Evolutionary conservation across 2,329 filamentous ascomycete genomes (phyloP), one percentile per base, ranked within the genome.

Genomic region (Exophiala oligosperma): DNA sequence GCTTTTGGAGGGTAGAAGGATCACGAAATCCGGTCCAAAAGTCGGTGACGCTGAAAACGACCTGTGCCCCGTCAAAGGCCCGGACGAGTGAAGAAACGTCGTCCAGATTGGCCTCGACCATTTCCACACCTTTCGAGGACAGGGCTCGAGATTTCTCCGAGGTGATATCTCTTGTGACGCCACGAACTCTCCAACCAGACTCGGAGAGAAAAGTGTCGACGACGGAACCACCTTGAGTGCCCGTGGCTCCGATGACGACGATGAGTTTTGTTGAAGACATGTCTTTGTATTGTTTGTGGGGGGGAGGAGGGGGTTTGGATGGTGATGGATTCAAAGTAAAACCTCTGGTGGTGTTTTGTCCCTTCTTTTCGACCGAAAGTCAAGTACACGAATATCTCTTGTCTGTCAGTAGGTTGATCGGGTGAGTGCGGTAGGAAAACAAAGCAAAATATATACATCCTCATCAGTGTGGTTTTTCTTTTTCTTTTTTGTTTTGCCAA

Each of bases 41-140:
- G 61, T 84, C 77, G 0, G 82, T 85, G 50, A 82, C 78, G 59
- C 75, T 74, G 69, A 84, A 85, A 59, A 85, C 81, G 56, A 77
- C 66, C 57, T 78, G 76, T 17, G 80, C 80, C 6, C 76, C 77
- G 2, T 62, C 14, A 54, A 75, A 74, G 3, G 72, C 72, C 14
- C 35, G 28, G 8, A 52, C 54, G 1, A 75, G 67, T 1, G 71
- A 70, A 4, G 38, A 32, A 2, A 61, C 6, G 48, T 73, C 69
- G 49, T 71, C 59, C 2, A 74, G 63, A 41, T 74, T 64, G 0
- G 66, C 72, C 26, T 64, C 37, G 1, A 72, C 64, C 1, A 74
- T 41, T 26, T 70, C 67, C 21, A 68, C 69, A 3, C 73, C 73
- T 17, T 63, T 52, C 3, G 49, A 52, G 2, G 56, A 56, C 3